Percentiles rank a stretch among this genome's conserved stretches.
Conservation (phyloP, 208 protist species). For the Acanthamoeba castellanii region DNA sequence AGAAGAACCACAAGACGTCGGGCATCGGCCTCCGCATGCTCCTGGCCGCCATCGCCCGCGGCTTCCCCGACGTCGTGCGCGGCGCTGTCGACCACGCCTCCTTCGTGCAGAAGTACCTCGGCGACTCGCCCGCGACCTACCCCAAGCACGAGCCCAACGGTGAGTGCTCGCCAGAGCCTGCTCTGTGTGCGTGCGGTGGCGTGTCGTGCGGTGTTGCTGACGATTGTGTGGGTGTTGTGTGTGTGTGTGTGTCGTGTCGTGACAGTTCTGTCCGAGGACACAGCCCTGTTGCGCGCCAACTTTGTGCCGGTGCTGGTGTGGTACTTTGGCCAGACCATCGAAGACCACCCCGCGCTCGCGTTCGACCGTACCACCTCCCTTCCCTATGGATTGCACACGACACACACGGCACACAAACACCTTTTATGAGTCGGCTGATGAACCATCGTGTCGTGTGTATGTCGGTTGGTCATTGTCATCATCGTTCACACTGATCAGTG, state of each 20-base stretch:
- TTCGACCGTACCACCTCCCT: background rate
- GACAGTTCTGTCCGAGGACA: background rate
- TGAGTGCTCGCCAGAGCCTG: background rate
- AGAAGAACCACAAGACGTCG: constrained; percentile 39
- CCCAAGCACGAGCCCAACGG: background rate
- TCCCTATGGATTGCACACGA: background rate
- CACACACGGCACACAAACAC: too few relatives aligned
- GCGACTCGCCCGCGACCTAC: background rate
- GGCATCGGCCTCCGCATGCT: constrained; percentile 49
- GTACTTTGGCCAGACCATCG: constrained; percentile 57
- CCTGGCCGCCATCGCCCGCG: background rate
- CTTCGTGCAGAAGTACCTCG: constrained; percentile 13
- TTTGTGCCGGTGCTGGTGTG: constrained; percentile 28
- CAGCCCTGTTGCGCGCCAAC: background rate
- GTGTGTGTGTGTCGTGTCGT: too few relatives aligned
- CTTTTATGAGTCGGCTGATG: too few relatives aligned
- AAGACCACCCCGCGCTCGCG: background rate
- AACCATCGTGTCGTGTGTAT: too few relatives aligned
- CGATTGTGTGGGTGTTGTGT: too few relatives aligned
- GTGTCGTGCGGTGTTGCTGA: background rate
- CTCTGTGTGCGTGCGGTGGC: background rate
- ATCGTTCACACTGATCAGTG: too few relatives aligned
- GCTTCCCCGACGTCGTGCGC: background rate
- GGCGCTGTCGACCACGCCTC: background rate
- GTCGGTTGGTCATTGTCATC: too few relatives aligned